A percentile compares a stretch with the other conserved stretches of the same genome.
These are phyloP conservation scores for Echinochloa phyllopogon DNA, from an alignment of 176 grass and related monocot genomes.

Conservation along the genomic window DNA sequence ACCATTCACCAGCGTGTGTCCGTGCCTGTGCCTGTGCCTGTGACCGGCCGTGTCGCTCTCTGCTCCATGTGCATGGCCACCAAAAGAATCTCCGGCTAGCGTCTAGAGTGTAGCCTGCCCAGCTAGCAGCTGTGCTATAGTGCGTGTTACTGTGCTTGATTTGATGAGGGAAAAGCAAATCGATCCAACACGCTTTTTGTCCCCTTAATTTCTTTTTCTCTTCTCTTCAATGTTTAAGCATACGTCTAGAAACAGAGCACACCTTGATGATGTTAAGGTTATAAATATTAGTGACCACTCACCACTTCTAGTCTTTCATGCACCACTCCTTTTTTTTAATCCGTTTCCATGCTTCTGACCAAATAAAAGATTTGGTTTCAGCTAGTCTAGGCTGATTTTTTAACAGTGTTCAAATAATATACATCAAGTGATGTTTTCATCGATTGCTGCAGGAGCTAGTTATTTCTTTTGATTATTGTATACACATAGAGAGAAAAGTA, in stretches of 20 bases:
- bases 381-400: neutral
- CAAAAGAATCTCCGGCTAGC: conserved; percentile 1
- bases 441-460: neutral
- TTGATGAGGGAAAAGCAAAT: neutral
- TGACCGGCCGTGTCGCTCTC: neutral
- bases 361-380: neutral
- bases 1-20: conserved; percentile 18
- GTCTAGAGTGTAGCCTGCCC: conserved; percentile 1
- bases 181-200: neutral
- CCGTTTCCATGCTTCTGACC: neutral
- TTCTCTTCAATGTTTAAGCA: neutral
- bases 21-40: neutral
- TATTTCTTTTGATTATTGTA: neutral
- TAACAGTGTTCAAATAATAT: neutral
- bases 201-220: neutral
- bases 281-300: neutral
- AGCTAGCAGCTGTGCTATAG: neutral
- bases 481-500: neutral
- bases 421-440: neutral
- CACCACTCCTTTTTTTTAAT: neutral
- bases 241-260: neutral
- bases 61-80: neutral
- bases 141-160: conserved; percentile 36
- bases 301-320: neutral
- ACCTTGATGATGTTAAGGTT: neutral